Evolutionary conservation across 2,329 filamentous ascomycete species (phyloP), one percentile per base, ranked within the genome.

Genomic region (Fusarium incarnatum): DNA sequence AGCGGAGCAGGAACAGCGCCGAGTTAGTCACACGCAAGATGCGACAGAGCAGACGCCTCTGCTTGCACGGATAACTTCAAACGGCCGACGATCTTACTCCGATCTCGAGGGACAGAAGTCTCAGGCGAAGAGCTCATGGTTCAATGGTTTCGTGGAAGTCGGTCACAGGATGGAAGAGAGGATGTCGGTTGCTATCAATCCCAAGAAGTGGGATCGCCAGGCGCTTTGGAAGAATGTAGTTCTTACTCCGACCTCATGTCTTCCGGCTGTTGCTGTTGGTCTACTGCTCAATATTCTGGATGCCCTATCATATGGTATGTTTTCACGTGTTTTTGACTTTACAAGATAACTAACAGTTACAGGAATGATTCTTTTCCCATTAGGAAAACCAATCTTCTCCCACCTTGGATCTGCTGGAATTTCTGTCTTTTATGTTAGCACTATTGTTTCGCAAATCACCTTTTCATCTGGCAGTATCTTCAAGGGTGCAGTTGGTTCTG

Each of bases 341-440:
- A 18, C 32, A 48, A n/a, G 27, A 13, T 42, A 30, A 41, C 63
- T 76, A 64, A 72, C 66, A 57, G 25, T 65, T 28, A 49, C 44
- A 90, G 89, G 93, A 73, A 96, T 97, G 92, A 97, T 98, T 75
- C 82, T 99, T 15, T 99, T 99, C 72, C 96, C 96, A 1, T 85
- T 99, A 1, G 94, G 95, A 9, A 92, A 93, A 68, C 89, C 93
- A 10, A 87, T 97, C 22, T 99, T 99, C 78, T 88, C 91, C 28
- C 87, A 91, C 67, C 88, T 98, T 9, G 96, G 95, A 3, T 91
- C 95, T 1, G 95, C 97, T 60, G 96, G 96, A 25, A 97, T 99
- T 59, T 97, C 96, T 1, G 98, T 99, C 81, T 99, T 98, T 82
- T 99, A 98, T 79, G 93, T 99, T 73, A 98, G 94, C 85, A 98